Base-by-base conservation (phyloP, 495 filamentous ascomycete genomes). In the Trichoderma asperelloides region DNA sequence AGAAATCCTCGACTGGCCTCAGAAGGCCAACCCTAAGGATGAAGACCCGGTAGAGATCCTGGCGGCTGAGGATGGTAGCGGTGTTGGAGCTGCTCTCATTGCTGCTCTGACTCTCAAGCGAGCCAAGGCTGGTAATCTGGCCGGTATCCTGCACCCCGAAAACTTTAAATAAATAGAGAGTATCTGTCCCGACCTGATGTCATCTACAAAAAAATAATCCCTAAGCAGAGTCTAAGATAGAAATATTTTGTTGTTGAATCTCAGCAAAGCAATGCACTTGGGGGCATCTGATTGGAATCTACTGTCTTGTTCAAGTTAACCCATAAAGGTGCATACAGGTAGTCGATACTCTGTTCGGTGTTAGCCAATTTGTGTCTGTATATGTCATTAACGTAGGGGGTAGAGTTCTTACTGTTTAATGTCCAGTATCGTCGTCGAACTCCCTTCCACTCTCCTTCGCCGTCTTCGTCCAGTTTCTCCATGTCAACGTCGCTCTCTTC, bases 11-110 rank as follows among this genome's bases (percentile, higher is more conserved):
- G 92, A 95, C 77, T 97, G 94, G 95, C 82, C 87, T 3, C 85
- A 85, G 63, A 86, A 84, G 79, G 82, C 80, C 64, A 80, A 73
- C 68, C 69, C 76, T 5, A 84, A 72, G 71, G 89, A 90, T 75
- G 85, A 89, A 73, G 94, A 98, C 75, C 92, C 91, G 55, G 87
- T 98, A 43, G 85, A 87, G 78, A 89, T 98, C 69, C 71, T 92
- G 71, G 88, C 92, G 25, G 92, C 94, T 39, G 94, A 98, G 81
- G 94, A 98, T 76, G 94, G 94, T 68, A 91, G 87, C 67, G 94
- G 94, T 85, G 94, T 98, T n/a, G 94, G 94, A 66, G 94, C 94
- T 66, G 94, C 94, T 0, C 79, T 97, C 62, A 97, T 98, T 81
- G 94, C 94, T 18, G 94, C 93, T 30, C 78, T 98, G 77, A 98